Percentiles rank a stretch among this genome's conserved stretches.
Evolutionary conservation across 2,329 filamentous ascomycete genomes (phyloP).

Genomic region (Beauveria bassiana): DNA sequence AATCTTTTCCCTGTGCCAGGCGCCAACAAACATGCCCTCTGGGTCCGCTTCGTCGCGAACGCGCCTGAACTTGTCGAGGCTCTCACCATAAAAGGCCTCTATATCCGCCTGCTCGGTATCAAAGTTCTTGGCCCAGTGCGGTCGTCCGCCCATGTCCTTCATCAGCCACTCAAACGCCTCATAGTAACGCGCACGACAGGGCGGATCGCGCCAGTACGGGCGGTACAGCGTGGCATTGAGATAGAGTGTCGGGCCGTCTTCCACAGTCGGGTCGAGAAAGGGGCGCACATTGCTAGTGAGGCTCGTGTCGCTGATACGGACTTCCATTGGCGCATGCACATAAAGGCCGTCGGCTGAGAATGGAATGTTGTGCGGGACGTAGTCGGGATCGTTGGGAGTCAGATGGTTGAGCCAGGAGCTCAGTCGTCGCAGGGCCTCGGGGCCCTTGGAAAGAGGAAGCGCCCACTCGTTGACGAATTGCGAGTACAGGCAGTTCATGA

Average conservation of each 20-base stretch:
- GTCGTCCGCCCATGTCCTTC: slow-evolving; percentile 72
- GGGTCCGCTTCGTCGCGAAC: slow-evolving; percentile 67
- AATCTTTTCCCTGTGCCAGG: slow-evolving; percentile 76
- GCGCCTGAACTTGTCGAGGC: slow-evolving; percentile 57
- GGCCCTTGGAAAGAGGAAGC: slow-evolving; percentile 74
- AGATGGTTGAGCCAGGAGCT: slow-evolving; percentile 73
- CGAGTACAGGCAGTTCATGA: slow-evolving; percentile 98
- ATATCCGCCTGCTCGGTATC: slow-evolving; percentile 53
- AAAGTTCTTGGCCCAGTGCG: slow-evolving; percentile 95
- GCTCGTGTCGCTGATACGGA: slow-evolving; percentile 71
- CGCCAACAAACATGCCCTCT: slow-evolving; percentile 79
- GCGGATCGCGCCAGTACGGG: slow-evolving; percentile 70
- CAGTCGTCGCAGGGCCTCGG: slow-evolving; percentile 76
- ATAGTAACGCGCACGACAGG: slow-evolving; percentile 71
- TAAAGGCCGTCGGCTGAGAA: slow-evolving; percentile 73
- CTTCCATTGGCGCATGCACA: slow-evolving; percentile 85
- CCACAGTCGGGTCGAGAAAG: slow-evolving; percentile 61
- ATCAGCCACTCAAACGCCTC: slow-evolving; percentile 87
- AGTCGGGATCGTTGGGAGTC: slow-evolving; percentile 53
- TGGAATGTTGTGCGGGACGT: slow-evolving; percentile 63
- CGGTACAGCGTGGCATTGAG: slow-evolving; percentile 87
- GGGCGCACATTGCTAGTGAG: slow-evolving; percentile 29
- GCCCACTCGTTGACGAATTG: slow-evolving; percentile 99
- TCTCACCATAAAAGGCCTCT: slow-evolving; percentile 58
- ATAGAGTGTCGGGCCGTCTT: slow-evolving; percentile 68